A percentile compares a stretch with the other conserved stretches of the same genome.
Evolutionary conservation across 768 basidiomycete genomes (phyloP).

Genomic region (Boletus rubroflammeus): DNA sequence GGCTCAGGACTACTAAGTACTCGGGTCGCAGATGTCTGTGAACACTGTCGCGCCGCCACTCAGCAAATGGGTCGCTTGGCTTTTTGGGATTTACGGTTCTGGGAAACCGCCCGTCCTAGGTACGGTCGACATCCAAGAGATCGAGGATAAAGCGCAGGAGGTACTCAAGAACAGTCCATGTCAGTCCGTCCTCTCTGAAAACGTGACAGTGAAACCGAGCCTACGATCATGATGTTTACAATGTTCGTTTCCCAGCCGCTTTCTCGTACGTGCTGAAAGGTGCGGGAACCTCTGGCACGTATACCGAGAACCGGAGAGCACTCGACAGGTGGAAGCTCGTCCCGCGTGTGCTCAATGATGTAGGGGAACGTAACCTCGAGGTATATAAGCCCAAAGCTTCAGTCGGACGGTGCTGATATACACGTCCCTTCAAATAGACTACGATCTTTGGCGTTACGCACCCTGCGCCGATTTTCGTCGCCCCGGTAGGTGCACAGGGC

Average conservation of each 20-base stretch:
- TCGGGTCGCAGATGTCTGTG: constrained; percentile 10
- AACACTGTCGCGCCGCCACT: constrained; percentile 20
- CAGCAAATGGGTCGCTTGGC: constrained; percentile 22
- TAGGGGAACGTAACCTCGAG: constrained; percentile 44
- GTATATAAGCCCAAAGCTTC: constrained; percentile 31
- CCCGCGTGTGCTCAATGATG: constrained; percentile 54
- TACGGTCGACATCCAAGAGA: constrained; percentile 58
- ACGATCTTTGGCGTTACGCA: constrained; percentile 52
- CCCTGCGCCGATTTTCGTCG: constrained; percentile 45
- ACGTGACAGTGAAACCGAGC: neutral
- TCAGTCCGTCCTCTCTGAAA: constrained; percentile 21
- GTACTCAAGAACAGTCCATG: constrained; percentile 55
- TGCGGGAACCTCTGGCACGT: constrained; percentile 65
- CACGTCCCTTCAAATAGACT: constrained; percentile 37
- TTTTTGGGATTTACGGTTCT: constrained; percentile 20
- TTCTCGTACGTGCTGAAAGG: constrained; percentile 69
- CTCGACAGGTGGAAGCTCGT: constrained; percentile 54
- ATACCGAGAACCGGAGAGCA: constrained; percentile 58
- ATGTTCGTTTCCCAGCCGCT: constrained; percentile 38
- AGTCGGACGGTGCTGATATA: neutral
- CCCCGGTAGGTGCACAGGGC: constrained; percentile 55
- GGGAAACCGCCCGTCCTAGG: constrained; percentile 38
- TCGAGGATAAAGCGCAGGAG: constrained; percentile 61
- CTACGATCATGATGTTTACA: neutral
- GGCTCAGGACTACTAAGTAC: no score